These are phyloP conservation scores for Cochlearia excelsa DNA, from an alignment of 345 rosid species.

Conservation along the genomic window DNA sequence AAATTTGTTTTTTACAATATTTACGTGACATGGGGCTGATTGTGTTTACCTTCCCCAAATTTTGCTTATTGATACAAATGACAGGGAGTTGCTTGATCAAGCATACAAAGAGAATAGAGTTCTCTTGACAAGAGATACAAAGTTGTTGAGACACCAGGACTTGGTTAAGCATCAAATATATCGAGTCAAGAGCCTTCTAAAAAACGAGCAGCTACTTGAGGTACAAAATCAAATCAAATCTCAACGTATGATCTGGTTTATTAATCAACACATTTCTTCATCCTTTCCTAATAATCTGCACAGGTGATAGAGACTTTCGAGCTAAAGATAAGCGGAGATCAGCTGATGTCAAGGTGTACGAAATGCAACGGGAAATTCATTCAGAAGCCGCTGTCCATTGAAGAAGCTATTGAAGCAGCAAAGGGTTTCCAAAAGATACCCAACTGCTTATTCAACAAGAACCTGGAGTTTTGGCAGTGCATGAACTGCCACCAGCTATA, in stretches of 20 bases:
- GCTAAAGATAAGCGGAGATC: slow-evolving; percentile 65
- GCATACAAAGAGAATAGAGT: slow-evolving; percentile 72
- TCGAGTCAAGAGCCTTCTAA: slow-evolving; percentile 71
- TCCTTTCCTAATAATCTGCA: slow-evolving; percentile 15
- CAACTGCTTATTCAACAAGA: slow-evolving; percentile 72
- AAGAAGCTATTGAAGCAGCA: slow-evolving; percentile 90
- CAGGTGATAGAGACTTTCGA: slow-evolving; percentile 75
- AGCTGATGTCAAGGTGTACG: slow-evolving; percentile 88
- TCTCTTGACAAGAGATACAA: slow-evolving; percentile 84
- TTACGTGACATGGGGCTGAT: slow-evolving; percentile 4
- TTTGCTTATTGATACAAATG: slow-evolving; percentile 11
- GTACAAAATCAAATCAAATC: slow-evolving; percentile 32
- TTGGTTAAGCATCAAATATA: slow-evolving; percentile 73
- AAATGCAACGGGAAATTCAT: slow-evolving; percentile 92
- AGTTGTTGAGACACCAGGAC: slow-evolving; percentile 74
- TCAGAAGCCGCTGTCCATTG: slow-evolving; percentile 72
- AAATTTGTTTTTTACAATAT: not conserved
- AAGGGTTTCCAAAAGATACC: slow-evolving; percentile 95
- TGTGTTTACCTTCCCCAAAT: not conserved
- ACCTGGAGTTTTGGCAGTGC: slow-evolving; percentile 95
- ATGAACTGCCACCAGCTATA: slow-evolving; percentile 91
- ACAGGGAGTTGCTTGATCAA: slow-evolving; percentile 80
- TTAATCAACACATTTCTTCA: not conserved
- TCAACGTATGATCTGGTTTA: not conserved
- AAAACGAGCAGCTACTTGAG: slow-evolving; percentile 93